Conservation (phyloP, 1,284 basidiomycete genomes). For the Cryptococcus depauperatus region DNA sequence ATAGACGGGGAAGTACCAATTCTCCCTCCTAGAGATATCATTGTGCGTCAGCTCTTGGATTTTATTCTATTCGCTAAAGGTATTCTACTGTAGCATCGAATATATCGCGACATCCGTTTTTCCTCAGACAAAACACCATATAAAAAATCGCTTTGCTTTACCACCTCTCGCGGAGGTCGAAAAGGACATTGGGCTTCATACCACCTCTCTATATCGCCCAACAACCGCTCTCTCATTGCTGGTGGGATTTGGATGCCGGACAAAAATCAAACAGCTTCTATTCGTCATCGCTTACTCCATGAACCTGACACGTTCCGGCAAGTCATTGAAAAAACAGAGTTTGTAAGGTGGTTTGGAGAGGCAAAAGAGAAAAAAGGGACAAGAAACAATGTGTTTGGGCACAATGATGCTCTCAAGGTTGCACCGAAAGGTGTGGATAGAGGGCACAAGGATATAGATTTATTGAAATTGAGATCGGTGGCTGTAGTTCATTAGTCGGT, state of each 20-base stretch:
- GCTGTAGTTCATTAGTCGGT: conserved; percentile 60
- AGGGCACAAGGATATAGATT: conserved; percentile 71
- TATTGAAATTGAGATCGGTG: conserved; percentile 73
- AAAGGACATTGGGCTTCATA: conserved; percentile 44
- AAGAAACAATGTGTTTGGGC: conserved; percentile 67
- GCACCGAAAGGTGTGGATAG: conserved; percentile 84
- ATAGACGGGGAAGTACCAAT: conserved; percentile 72
- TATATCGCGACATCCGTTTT: conserved; percentile 60
- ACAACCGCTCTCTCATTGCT: conserved; percentile 61
- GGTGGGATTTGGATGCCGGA: conserved; percentile 78
- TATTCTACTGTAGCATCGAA: conserved; percentile 35
- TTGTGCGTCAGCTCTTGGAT: conserved; percentile 51
- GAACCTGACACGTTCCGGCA: conserved; percentile 60
- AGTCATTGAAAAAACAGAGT: conserved; percentile 57
- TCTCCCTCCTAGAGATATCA: conserved; percentile 75
- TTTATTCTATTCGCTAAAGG: neutral
- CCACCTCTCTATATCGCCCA: conserved; percentile 53
- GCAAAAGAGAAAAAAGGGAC: conserved; percentile 56
- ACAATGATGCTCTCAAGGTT: conserved; percentile 70
- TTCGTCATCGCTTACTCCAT: conserved; percentile 60
- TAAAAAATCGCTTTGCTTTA: conserved; percentile 57
- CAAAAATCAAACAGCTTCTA: conserved; percentile 64
- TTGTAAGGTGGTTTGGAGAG: conserved; percentile 64
- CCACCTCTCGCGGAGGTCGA: conserved; percentile 37
- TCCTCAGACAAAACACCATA: conserved; percentile 68